Evolutionary conservation across 805 yeast genomes (phyloP), one percentile per base, ranked within the genome.

Genomic region (Lipomyces sp.): DNA sequence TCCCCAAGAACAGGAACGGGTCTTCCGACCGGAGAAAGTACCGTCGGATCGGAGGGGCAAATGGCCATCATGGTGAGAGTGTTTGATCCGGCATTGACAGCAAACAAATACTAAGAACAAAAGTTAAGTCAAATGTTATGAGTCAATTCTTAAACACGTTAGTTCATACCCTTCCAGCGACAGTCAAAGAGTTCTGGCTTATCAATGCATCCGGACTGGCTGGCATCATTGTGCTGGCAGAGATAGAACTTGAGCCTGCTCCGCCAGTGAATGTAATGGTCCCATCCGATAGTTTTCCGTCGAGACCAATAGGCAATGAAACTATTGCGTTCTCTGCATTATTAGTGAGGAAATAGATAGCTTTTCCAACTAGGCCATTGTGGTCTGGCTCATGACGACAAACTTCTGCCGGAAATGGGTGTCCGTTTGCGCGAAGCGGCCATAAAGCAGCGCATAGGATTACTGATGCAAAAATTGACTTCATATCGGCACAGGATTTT

Each of bases 11-110:
- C 32, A 18, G 54, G 24, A 50, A 50, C 54, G 54, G 54, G 13
- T 39, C 10, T 50, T 3, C 53, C 53, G 33, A 50, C 54, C 13
- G 29, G 32, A 50, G 54, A 18, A n/a, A 50, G 54, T 50, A 24
- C 7, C 4, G 54, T 50, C 13, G 54, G 54, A 18, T 50, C 33
- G 18, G 54, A 50, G 18, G 18, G 32, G 33, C 54, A 50, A 32
- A 50, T 50, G 11, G 54, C 18, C 54, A 50, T 50, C 54, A 50
- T 50, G 32, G 54, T 50, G 54, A 50, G 54, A 50, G 54, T 50
- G 24, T 50, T 50, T 30, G 54, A 50, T 30, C 54, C 54, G 15
- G 54, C 24, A 50, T 50, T 50, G 29, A 50, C 54, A 18, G 54
- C 54, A 50, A 50, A 50, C 15, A 50, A 32, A 50, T 50, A 18